Conservation (phyloP, 2,329 filamentous ascomycete species). For the Blastomyces emzantsi region DNA sequence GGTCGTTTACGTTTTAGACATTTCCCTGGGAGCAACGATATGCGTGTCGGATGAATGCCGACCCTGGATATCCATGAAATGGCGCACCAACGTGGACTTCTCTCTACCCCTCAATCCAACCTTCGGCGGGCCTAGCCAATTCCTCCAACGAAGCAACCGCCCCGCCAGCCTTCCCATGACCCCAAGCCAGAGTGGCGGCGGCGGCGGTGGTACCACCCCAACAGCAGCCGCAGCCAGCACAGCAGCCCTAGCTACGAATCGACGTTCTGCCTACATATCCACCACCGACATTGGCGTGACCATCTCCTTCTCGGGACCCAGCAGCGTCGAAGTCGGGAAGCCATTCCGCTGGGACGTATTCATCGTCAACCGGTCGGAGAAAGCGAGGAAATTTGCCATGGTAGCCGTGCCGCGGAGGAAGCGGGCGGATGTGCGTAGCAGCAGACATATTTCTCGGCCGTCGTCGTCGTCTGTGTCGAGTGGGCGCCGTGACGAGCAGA, state of each 20-base stretch:
- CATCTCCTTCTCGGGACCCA: constrained; percentile 48
- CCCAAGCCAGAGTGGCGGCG: constrained; percentile 17
- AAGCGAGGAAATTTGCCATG: constrained; percentile 46
- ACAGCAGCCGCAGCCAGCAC: not conserved
- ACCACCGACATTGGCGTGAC: constrained; percentile 41
- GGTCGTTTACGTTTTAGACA: constrained; percentile 36
- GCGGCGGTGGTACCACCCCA: constrained; percentile 7
- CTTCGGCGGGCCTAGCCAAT: constrained; percentile 38
- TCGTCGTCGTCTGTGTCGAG: constrained; percentile 38
- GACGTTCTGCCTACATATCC: constrained; percentile 27
- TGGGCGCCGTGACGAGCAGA: constrained; percentile 25
- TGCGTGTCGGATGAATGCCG: constrained; percentile 33
- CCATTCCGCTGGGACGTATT: constrained; percentile 50
- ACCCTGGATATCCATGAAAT: constrained; percentile 41
- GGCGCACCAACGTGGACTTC: constrained; percentile 43
- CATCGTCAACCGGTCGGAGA: constrained; percentile 50
- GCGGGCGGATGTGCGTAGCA: constrained; percentile 27
- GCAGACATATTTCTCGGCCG: constrained; percentile 36
- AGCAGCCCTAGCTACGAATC: constrained; percentile 19
- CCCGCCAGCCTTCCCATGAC: constrained; percentile 36
- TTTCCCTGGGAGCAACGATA: constrained; percentile 39
- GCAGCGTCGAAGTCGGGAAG: constrained; percentile 41
- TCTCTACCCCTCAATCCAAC: constrained; percentile 40
- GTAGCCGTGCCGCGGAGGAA: constrained; percentile 44
- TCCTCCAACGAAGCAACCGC: constrained; percentile 38